These are phyloP conservation scores for Eimeria necatrix DNA, from an alignment of 169 alveolate genomes.

Conservation along the genomic window DNA sequence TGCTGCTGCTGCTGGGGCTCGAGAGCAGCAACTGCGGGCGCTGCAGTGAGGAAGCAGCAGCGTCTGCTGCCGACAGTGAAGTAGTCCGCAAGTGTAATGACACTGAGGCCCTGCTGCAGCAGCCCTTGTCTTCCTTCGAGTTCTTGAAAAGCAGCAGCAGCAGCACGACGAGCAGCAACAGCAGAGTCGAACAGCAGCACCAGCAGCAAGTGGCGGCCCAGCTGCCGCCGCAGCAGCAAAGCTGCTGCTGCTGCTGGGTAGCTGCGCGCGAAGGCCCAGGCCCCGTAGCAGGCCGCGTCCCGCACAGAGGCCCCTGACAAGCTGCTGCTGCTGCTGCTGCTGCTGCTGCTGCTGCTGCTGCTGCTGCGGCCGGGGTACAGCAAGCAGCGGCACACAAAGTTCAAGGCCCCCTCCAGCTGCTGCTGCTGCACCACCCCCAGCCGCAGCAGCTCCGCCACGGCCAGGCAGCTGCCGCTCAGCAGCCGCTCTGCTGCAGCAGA, in stretches of 20 bases:
- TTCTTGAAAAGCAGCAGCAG: constrained; percentile 61
- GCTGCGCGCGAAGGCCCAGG: constrained; percentile 83
- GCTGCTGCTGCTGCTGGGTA: constrained; percentile 44
- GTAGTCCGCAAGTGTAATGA: constrained; percentile 71
- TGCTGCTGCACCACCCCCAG: constrained; percentile 44
- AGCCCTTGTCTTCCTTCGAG: constrained; percentile 83
- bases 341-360: constrained; percentile 69
- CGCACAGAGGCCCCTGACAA: constrained; percentile 48
- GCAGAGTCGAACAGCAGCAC: constrained; percentile 33
- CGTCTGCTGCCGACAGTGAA: constrained; percentile 1
- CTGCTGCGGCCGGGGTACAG: constrained; percentile 72
- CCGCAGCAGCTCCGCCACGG: constrained; percentile 84
- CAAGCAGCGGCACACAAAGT: constrained; percentile 56
- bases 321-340: constrained; percentile 76
- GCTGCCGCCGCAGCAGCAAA: not conserved
- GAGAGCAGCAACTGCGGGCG: constrained; percentile 40
- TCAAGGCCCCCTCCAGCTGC: constrained; percentile 47
- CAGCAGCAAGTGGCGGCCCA: constrained; percentile 42
- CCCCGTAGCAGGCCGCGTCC: constrained; percentile 84
- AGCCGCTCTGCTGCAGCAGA: constrained; percentile 33
- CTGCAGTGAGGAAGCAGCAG: constrained; percentile 13
- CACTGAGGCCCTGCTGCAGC: constrained; percentile 61
- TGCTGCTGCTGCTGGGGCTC: constrained; percentile 25
- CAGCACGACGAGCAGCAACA: not conserved
- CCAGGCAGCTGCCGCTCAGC: constrained; percentile 81